These are phyloP conservation scores for Albatrellus ellisii DNA, from an alignment of 768 basidiomycete species.

Conservation along the genomic window DNA sequence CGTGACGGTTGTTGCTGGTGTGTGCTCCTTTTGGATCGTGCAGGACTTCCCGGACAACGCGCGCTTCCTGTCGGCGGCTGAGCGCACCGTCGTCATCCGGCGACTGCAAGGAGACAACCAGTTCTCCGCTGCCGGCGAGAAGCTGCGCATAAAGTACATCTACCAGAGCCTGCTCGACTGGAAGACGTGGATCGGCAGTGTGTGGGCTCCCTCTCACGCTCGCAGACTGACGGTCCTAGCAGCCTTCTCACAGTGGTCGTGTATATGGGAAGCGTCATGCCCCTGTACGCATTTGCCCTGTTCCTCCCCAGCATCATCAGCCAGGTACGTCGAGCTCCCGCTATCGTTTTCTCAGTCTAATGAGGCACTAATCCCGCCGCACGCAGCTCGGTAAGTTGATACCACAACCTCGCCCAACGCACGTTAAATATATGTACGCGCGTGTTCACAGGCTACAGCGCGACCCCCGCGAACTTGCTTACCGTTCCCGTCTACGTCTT, in stretches of 20 bases:
- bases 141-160: conserved; percentile 42
- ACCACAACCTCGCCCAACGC: background rate
- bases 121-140: conserved; percentile 63
- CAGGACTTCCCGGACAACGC: conserved; percentile 79
- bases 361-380: too few relatives aligned
- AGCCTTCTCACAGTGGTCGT: conserved; percentile 30
- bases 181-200: conserved; percentile 52
- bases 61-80: conserved; percentile 59
- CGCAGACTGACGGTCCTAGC: background rate
- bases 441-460: conserved; percentile 41
- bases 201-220: conserved; percentile 6
- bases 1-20: conserved; percentile 51
- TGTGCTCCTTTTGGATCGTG: conserved; percentile 59
- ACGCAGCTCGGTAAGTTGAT: conserved; percentile 28
- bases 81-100: conserved; percentile 52
- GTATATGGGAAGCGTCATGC: conserved; percentile 45
- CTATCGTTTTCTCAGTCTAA: too few relatives aligned
- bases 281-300: conserved; percentile 64
- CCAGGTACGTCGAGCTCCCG: conserved; percentile 27
- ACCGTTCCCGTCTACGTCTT: conserved; percentile 67
- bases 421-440: background rate
- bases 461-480: conserved; percentile 61
- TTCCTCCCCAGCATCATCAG: conserved; percentile 75
- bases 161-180: conserved; percentile 47
- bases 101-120: conserved; percentile 55